Percentiles rank a stretch among this genome's conserved stretches.
Conservation (phyloP, 192 early-diverging fungal genomes). For the Backusella westeae region DNA sequence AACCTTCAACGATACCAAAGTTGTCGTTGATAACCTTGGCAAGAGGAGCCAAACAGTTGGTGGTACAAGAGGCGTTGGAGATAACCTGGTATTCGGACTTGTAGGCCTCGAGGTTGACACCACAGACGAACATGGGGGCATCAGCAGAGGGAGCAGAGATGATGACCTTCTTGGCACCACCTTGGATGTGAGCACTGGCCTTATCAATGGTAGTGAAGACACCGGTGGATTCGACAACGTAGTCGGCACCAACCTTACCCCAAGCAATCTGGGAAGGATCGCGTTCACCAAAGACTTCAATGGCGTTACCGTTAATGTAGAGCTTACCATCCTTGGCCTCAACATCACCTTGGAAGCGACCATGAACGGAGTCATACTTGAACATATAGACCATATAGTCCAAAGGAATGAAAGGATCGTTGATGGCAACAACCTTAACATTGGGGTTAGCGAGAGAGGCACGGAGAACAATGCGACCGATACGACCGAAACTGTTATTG, state of each 20-base stretch:
- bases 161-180: constrained; percentile 97
- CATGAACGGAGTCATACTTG: constrained; percentile 11
- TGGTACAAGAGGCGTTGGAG: constrained; percentile 99
- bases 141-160: constrained; percentile 96
- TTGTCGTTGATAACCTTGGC: constrained; percentile 96
- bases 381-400: constrained; percentile 95
- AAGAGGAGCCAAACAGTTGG: constrained; percentile 98
- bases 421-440: constrained; percentile 86
- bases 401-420: constrained; percentile 96
- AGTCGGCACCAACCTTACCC: constrained; percentile 69
- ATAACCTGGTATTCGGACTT: constrained; percentile 81
- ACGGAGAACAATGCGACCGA: constrained; percentile 95
- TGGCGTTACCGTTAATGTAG: constrained; percentile 79
- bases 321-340: constrained; percentile 82
- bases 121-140: constrained; percentile 97
- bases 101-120: constrained; percentile 97
- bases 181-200: constrained; percentile 82
- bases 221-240: constrained; percentile 98
- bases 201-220: constrained; percentile 94
- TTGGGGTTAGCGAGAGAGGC: constrained; percentile 74
- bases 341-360: constrained; percentile 81
- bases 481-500: constrained; percentile 86
- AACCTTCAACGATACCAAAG: constrained; percentile 92
- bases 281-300: constrained; percentile 71
- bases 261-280: constrained; percentile 74